These are phyloP conservation scores for Tetrapisispora arboricola DNA, from an alignment of 805 yeast species.

Conservation along the genomic window DNA sequence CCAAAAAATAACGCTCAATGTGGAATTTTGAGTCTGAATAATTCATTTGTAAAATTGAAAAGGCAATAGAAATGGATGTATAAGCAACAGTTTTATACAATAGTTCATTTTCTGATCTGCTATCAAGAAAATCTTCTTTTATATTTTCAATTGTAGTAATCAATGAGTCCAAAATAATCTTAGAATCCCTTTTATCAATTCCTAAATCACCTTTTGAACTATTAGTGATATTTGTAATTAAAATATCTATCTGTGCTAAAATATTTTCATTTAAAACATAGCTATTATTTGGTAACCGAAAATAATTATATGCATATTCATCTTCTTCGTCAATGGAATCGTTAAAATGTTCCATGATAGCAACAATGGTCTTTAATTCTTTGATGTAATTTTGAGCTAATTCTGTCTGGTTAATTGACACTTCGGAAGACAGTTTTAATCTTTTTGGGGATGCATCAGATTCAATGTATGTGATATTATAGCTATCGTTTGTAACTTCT, in stretches of 20 bases:
- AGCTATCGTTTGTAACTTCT: background rate
- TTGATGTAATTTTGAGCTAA: conserved; percentile 15
- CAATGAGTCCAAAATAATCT: conserved; percentile 13
- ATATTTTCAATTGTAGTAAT: conserved; percentile 12
- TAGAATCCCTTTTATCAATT: conserved; percentile 7
- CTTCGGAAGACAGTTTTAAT: conserved; percentile 11
- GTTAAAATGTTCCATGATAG: conserved; percentile 6
- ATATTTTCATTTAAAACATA: conserved; percentile 10
- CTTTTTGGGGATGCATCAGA: conserved; percentile 7
- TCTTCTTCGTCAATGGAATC: conserved; percentile 4
- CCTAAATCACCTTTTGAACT: conserved; percentile 7
- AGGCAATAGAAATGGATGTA: conserved; percentile 30
- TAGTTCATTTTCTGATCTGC: background rate
- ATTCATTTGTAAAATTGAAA: conserved; percentile 34
- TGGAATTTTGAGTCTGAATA: conserved; percentile 36
- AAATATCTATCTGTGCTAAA: conserved; percentile 10
- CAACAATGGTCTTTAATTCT: conserved; percentile 12
- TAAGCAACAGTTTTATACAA: conserved; percentile 21
- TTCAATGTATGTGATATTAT: background rate
- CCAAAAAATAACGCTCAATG: conserved; percentile 35
- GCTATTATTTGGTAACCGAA: conserved; percentile 4
- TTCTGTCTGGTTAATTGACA: conserved; percentile 16
- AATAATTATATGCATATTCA: conserved; percentile 13
- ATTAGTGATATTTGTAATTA: conserved; percentile 12
- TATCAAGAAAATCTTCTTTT: conserved; percentile 2